Evolutionary conservation across 78 protist genomes (phyloP).

Genomic region (Dictyostelium intermedium): DNA sequence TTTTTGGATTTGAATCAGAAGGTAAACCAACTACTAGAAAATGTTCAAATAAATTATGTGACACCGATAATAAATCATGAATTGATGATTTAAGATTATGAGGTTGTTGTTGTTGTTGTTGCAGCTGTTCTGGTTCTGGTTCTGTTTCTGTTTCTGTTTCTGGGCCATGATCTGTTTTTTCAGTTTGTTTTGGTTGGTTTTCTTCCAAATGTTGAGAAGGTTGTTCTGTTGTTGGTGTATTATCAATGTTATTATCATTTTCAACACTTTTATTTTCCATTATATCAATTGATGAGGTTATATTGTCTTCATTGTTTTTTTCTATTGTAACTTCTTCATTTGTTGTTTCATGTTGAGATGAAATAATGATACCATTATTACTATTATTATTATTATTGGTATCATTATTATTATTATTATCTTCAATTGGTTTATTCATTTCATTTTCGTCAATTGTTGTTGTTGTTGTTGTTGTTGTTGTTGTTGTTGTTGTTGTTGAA

Average conservation of each 20-base stretch:
- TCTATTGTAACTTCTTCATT: background rate
- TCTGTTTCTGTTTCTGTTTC: background rate
- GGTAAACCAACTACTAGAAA: conserved; percentile 62
- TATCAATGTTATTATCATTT: too few species aligned
- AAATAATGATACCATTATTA: background rate
- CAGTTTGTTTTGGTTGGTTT: background rate
- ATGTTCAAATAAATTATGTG: conserved; percentile 44
- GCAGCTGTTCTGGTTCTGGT: background rate
- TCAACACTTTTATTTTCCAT: background rate
- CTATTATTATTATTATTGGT: background rate
- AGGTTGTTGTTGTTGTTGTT: background rate
- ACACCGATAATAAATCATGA: background rate
- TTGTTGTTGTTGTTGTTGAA: background rate
- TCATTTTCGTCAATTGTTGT: background rate
- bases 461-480: background rate
- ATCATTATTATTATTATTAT: background rate
- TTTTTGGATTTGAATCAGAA: conserved; percentile 25
- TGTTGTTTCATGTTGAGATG: background rate
- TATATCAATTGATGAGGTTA: background rate
- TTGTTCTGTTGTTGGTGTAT: background rate
- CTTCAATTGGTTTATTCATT: background rate
- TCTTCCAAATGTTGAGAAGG: background rate
- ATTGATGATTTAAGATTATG: background rate
- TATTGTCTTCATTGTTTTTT: background rate
- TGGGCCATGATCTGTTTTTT: background rate